These are phyloP conservation scores for Aspergillus campestris DNA, from an alignment of 495 filamentous ascomycete genomes.

Conservation along the genomic window DNA sequence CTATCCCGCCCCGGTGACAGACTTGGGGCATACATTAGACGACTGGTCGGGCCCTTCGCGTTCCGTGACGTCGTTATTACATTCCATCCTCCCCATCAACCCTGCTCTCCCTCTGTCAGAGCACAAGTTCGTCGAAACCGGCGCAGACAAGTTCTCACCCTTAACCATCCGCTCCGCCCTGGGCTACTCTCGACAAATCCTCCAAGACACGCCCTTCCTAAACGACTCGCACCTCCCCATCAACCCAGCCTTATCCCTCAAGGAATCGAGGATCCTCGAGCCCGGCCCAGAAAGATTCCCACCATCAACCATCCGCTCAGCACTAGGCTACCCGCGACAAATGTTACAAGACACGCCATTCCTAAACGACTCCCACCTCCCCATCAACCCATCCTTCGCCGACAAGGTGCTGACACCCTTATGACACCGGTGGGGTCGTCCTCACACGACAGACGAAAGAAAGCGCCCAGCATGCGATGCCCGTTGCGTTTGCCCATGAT, in stretches of 20 bases:
- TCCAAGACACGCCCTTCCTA: constrained; percentile 13
- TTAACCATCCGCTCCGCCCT: constrained; percentile 9
- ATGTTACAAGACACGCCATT: constrained; percentile 8
- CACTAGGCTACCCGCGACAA: constrained; percentile 9
- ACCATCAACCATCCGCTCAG: constrained; percentile 7
- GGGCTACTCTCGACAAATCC: constrained; percentile 8
- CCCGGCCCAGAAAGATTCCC: constrained; percentile 1
- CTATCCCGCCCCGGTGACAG: constrained; percentile 3
- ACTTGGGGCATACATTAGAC: constrained; percentile 9
- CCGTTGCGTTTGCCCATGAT: too few relatives aligned
- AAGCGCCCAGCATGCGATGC: too few relatives aligned
- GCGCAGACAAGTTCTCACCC: constrained; percentile 3
- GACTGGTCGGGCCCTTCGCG: constrained; percentile 7
- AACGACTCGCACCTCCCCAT: constrained; percentile 29
- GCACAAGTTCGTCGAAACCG: constrained; percentile 4
- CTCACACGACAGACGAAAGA: background rate
- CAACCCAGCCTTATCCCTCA: constrained; percentile 22
- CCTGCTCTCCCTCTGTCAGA: constrained; percentile 16
- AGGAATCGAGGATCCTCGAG: constrained; percentile 6
- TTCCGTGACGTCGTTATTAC: constrained; percentile 13
- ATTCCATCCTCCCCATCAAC: constrained; percentile 23
- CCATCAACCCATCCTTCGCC: constrained; percentile 30
- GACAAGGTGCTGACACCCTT: constrained; percentile 8
- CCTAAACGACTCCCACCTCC: constrained; percentile 24
- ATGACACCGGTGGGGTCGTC: constrained; percentile 8